Conservation (phyloP, 192 early-diverging fungal genomes). For the Backusella macrospora region DNA sequence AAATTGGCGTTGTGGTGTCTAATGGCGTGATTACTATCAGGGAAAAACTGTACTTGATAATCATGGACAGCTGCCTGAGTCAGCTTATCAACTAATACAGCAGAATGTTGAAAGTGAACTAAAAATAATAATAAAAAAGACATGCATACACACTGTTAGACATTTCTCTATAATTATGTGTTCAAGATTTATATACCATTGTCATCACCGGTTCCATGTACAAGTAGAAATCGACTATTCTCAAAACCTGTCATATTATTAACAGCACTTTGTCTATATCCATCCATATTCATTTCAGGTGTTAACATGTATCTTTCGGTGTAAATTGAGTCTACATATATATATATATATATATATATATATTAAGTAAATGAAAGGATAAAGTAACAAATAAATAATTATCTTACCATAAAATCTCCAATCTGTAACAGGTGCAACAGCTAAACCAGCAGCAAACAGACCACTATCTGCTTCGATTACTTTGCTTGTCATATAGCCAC, state of each 20-base stretch:
- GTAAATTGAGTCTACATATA: conserved; percentile 90
- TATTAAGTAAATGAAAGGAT: background rate
- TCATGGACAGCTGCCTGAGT: conserved; percentile 71
- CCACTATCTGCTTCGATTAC: conserved; percentile 83
- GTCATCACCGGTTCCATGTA: conserved; percentile 92
- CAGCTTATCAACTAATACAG: conserved; percentile 74
- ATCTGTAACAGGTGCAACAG: conserved; percentile 96
- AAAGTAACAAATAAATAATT: background rate
- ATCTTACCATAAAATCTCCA: conserved; percentile 69
- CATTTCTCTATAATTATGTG: conserved; percentile 10
- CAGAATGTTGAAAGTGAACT: conserved; percentile 94
- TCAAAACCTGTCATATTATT: conserved; percentile 81
- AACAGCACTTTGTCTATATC: conserved; percentile 80
- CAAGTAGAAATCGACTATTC: conserved; percentile 75
- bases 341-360: too few species aligned
- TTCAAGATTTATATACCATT: conserved; percentile 48
- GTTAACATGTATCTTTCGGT: conserved; percentile 98
- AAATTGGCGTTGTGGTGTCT: conserved; percentile 72
- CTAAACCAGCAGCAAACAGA: conserved; percentile 82
- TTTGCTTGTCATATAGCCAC: conserved; percentile 87
- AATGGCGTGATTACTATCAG: conserved; percentile 91
- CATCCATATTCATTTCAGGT: conserved; percentile 71
- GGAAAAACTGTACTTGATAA: conserved; percentile 88
- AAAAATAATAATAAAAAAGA: background rate
- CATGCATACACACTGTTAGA: too few species aligned